phyloP scores from a whole-genome alignment of 163 green algal genomes.

The Coccomyxa subellipsoidea region DNA sequence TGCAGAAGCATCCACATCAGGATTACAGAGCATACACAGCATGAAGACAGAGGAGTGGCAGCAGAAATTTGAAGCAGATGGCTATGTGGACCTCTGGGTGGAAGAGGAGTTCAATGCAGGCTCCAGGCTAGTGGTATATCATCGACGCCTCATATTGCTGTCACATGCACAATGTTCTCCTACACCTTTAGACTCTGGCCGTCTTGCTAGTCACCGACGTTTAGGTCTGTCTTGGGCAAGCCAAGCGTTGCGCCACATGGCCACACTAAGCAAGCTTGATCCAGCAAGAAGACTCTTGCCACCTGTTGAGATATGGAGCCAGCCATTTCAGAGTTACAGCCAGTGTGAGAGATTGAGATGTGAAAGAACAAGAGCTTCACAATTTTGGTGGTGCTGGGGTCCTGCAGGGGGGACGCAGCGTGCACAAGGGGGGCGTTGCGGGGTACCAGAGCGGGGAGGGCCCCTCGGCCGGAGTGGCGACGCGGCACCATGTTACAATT shows the following conservation, averaged over 20 bases:
- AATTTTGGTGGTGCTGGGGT: not conserved
- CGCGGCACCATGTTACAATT: slow-evolving; percentile 75
- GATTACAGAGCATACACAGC: slow-evolving; percentile 51
- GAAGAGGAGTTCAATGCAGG: slow-evolving; percentile 94
- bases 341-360: not conserved
- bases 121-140: slow-evolving; percentile 69
- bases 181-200: not conserved
- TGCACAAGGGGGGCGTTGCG: slow-evolving; percentile 63
- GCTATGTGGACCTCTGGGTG: slow-evolving; percentile 86
- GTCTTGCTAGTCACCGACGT: not conserved
- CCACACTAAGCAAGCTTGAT: too few species aligned
- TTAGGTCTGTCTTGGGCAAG: too few species aligned
- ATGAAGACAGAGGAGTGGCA: slow-evolving; percentile 87
- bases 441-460: slow-evolving; percentile 82
- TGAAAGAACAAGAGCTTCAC: not conserved
- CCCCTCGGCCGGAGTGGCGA: slow-evolving; percentile 35
- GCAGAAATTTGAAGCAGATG: slow-evolving; percentile 71
- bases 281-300: too few species aligned
- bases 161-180: not conserved
- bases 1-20: not conserved
- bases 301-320: too few species aligned
- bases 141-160: not conserved
- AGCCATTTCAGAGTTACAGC: too few species aligned
- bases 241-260: too few species aligned
- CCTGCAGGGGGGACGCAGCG: slow-evolving; percentile 66